Percentiles rank a stretch among this genome's conserved stretches.
These are phyloP conservation scores for Echeveria elegans DNA, from an alignment of 164 flowering plant genomes.

Conservation along the genomic window DNA sequence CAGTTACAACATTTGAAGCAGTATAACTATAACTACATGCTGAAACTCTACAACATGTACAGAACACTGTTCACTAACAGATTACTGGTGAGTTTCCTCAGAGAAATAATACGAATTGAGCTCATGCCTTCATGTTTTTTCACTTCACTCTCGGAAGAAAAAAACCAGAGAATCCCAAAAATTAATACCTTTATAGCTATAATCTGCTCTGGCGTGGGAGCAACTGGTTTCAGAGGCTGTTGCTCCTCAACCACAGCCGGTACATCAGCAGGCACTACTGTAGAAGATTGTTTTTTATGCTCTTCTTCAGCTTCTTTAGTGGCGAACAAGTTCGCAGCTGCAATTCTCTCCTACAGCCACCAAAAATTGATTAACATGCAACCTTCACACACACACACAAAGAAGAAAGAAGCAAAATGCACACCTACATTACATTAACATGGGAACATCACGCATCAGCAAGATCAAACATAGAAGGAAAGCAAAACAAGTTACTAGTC, in stretches of 20 bases:
- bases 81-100: too few relatives aligned
- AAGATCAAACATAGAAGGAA: neutral
- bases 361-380: neutral
- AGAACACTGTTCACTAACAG: neutral
- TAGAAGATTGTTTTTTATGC: conserved; percentile 46
- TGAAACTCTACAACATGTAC: neutral
- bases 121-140: too few relatives aligned
- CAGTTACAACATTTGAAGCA: neutral
- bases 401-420: neutral
- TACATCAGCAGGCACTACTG: conserved; percentile 53
- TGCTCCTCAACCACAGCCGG: conserved; percentile 47
- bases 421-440: neutral
- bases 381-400: neutral
- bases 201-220: conserved; percentile 95
- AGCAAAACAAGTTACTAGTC: neutral
- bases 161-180: neutral
- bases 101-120: too few relatives aligned
- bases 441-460: neutral
- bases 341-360: conserved; percentile 57
- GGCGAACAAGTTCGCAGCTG: conserved; percentile 61
- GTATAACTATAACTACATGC: neutral
- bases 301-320: conserved; percentile 82
- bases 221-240: conserved; percentile 48
- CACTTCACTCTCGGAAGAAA: too few relatives aligned
- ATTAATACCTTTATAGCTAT: conserved; percentile 77